Evolutionary conservation across 1,284 basidiomycete genomes (phyloP).

Genomic region (Ustilago hordei): DNA sequence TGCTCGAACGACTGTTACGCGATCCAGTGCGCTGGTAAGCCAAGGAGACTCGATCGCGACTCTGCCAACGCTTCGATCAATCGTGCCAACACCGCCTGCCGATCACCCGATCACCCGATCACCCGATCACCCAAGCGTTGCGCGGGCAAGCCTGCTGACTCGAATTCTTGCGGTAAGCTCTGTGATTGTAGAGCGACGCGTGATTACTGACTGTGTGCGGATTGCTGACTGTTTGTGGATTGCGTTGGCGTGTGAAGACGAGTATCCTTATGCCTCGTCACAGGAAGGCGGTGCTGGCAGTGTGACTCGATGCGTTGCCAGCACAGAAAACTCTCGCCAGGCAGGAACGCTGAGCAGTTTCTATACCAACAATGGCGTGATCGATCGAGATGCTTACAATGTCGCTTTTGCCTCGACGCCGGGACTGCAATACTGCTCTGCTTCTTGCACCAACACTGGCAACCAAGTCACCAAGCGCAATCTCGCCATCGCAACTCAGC

Average conservation of each 20-base stretch:
- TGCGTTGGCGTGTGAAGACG: constrained; percentile 32
- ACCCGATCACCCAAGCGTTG: constrained; percentile 55
- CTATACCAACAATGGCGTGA: constrained; percentile 42
- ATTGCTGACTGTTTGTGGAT: neutral
- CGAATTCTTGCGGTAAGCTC: constrained; percentile 49
- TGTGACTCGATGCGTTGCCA: constrained; percentile 52
- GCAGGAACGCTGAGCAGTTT: constrained; percentile 48
- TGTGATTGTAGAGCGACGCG: neutral
- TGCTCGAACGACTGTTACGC: constrained; percentile 58
- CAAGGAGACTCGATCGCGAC: constrained; percentile 55
- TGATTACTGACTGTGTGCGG: neutral
- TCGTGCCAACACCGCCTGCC: constrained; percentile 50
- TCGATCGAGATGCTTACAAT: constrained; percentile 49
- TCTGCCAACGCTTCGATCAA: constrained; percentile 39
- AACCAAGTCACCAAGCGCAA: constrained; percentile 42
- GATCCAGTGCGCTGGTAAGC: constrained; percentile 51
- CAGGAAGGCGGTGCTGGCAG: constrained; percentile 51
- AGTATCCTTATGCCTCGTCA: constrained; percentile 56
- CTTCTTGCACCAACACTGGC: constrained; percentile 47
- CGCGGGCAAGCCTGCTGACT: constrained; percentile 29
- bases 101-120: no score
- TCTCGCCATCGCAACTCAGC: constrained; percentile 20
- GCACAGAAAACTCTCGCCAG: constrained; percentile 52
- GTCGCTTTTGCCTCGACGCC: constrained; percentile 41
- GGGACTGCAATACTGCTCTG: constrained; percentile 48